Conservation (phyloP, 108 stramenopile genomes). For the Nitzschia palea region DNA sequence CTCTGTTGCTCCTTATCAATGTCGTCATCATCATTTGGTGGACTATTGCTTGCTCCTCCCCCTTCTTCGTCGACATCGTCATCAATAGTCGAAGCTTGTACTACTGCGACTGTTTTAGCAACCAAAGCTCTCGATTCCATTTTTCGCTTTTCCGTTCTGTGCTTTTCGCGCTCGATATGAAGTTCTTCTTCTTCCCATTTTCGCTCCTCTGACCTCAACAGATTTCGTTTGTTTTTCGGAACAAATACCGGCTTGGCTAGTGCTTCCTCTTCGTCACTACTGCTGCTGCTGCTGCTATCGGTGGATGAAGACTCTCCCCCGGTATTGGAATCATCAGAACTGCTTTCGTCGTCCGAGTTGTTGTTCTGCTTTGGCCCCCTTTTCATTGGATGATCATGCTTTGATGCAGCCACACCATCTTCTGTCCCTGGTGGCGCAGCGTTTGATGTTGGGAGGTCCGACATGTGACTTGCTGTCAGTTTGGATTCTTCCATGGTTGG, state of each 20-base stretch:
- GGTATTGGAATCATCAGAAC: not conserved
- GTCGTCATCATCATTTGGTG: slow-evolving; percentile 44
- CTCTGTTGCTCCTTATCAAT: slow-evolving; percentile 39
- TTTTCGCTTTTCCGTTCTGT: slow-evolving; percentile 47
- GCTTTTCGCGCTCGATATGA: slow-evolving; percentile 34
- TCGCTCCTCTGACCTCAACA: slow-evolving; percentile 39
- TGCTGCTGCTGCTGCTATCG: not conserved
- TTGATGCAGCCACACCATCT: not conserved
- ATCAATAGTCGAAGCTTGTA: not conserved
- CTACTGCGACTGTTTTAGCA: slow-evolving; percentile 47
- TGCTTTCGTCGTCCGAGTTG: slow-evolving; percentile 2
- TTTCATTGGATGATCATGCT: too few species aligned
- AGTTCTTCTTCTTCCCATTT: slow-evolving; percentile 54
- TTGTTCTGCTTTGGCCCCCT: not conserved
- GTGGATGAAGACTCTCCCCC: too few species aligned
- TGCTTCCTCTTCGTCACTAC: slow-evolving; percentile 18
- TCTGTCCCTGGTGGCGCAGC: not conserved
- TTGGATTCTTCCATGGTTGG: not conserved
- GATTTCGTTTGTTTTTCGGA: slow-evolving; percentile 68
- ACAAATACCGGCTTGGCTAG: slow-evolving; percentile 71
- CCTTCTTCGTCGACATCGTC: slow-evolving; percentile 42
- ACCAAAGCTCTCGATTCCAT: slow-evolving; percentile 80
- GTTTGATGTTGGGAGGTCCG: not conserved
- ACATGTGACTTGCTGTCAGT: not conserved
- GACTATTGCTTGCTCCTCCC: slow-evolving; percentile 40